A percentile compares a stretch with the other conserved stretches of the same genome.
Conservation (phyloP, 306 rosid species). For the Dalbergia oliveri region DNA sequence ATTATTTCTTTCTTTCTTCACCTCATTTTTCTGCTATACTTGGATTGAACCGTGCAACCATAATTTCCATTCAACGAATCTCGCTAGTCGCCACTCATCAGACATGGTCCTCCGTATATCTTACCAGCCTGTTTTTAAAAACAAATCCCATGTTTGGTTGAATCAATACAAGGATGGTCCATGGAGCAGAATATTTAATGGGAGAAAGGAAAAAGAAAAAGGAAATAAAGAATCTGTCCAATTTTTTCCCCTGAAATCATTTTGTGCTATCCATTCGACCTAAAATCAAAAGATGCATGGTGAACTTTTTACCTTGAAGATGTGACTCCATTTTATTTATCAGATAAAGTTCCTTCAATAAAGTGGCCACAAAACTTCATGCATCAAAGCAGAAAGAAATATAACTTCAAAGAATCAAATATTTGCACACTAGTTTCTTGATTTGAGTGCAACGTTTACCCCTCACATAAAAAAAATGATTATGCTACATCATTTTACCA, state of each 20-base stretch:
- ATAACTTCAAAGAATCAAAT: background rate
- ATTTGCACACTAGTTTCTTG: background rate
- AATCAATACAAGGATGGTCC: background rate
- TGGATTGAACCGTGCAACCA: background rate
- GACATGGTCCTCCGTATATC: background rate
- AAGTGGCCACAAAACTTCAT: background rate
- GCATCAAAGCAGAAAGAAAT: slow-evolving; percentile 1
- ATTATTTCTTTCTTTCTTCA: no score
- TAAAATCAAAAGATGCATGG: slow-evolving; percentile 1
- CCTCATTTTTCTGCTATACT: background rate
- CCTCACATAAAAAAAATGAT: slow-evolving; percentile 3
- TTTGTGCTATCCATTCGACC: background rate
- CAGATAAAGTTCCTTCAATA: background rate
- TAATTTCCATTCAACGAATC: background rate
- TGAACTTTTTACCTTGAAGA: slow-evolving; percentile 23
- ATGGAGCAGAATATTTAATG: slow-evolving; percentile 5
- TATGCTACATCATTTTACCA: background rate
- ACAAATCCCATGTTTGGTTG: background rate
- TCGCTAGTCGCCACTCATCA: background rate
- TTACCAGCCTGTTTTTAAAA: background rate
- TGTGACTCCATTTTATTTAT: slow-evolving; percentile 44
- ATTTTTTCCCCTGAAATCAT: background rate
- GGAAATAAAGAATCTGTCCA: background rate
- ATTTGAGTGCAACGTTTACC: background rate
- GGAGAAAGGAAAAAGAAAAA: background rate